These are phyloP conservation scores for Teratosphaeriaceae sp. DNA, from an alignment of 2,329 filamentous ascomycete species.

Conservation along the genomic window DNA sequence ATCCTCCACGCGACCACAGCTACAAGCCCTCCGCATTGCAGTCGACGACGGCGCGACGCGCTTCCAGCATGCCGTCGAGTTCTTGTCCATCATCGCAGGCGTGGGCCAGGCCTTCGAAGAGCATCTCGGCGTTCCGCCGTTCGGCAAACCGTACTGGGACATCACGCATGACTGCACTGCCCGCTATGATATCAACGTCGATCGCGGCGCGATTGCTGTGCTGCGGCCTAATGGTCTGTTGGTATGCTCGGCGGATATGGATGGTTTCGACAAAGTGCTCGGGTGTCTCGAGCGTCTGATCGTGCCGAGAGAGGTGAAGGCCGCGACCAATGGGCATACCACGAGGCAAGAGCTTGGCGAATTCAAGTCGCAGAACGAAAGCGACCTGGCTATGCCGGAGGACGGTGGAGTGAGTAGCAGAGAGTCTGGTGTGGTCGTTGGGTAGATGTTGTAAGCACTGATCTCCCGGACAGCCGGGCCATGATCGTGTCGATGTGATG, in stretches of 20 bases:
- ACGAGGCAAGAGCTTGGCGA: slow-evolving; percentile 7
- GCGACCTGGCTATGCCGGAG: slow-evolving; percentile 6
- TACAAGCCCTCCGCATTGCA: slow-evolving; percentile 2
- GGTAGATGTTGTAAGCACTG: not conserved
- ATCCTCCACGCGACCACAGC: not conserved
- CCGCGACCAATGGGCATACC: not conserved
- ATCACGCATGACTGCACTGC: slow-evolving; percentile 23
- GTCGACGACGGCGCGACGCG: slow-evolving; percentile 5
- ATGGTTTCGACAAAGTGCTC: slow-evolving; percentile 6
- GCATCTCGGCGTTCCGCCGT: slow-evolving; percentile 27
- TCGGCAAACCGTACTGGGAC: slow-evolving; percentile 34
- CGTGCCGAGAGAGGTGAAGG: not conserved
- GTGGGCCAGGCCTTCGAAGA: slow-evolving; percentile 30
- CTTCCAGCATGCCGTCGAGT: slow-evolving; percentile 13
- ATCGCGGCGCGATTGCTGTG: slow-evolving; percentile 25
- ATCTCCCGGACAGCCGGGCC: too few relatives aligned
- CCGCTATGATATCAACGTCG: slow-evolving; percentile 26
- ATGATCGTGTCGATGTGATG: too few relatives aligned
- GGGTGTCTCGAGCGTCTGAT: slow-evolving; percentile 8
- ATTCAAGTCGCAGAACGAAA: slow-evolving; percentile 7
- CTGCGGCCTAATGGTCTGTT: slow-evolving; percentile 29
- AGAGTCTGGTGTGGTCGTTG: not conserved
- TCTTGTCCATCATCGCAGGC: slow-evolving; percentile 22
- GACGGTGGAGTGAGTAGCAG: not conserved
- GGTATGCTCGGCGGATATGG: slow-evolving; percentile 5